A percentile compares a stretch with the other conserved stretches of the same genome.
These are phyloP conservation scores for Letharia columbiana DNA, from an alignment of 495 filamentous ascomycete genomes.

Conservation along the genomic window DNA sequence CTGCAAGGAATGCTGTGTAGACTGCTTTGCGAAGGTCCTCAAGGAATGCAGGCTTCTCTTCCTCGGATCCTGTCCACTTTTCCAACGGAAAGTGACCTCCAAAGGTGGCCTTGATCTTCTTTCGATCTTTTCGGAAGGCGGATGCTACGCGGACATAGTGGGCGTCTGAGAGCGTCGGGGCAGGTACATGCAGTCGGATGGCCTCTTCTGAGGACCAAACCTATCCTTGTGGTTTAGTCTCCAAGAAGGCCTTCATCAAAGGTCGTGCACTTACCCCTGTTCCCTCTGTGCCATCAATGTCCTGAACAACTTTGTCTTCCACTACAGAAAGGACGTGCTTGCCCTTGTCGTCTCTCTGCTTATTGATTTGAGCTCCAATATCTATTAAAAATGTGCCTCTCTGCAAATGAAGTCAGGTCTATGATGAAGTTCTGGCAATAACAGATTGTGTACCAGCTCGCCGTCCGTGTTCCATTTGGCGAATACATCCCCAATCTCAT, in stretches of 20 bases:
- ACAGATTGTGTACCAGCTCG: constrained; percentile 32
- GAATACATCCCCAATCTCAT: constrained; percentile 55
- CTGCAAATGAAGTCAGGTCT: too few relatives aligned
- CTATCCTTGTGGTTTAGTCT: neutral
- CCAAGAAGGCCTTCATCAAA: neutral
- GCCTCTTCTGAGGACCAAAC: constrained; percentile 47
- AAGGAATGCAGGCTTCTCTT: constrained; percentile 43
- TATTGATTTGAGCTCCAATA: constrained; percentile 58
- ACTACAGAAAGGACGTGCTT: constrained; percentile 55
- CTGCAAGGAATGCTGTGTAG: constrained; percentile 54
- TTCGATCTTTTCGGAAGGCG: constrained; percentile 49
- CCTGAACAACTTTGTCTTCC: constrained; percentile 70
- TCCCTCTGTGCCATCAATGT: constrained; percentile 58
- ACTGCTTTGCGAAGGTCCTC: constrained; percentile 53
- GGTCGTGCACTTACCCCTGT: constrained; percentile 50
- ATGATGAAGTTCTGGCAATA: too few relatives aligned
- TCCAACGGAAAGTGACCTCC: constrained; percentile 34
- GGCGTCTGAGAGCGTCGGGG: constrained; percentile 54
- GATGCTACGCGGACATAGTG: constrained; percentile 61
- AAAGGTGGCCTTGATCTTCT: constrained; percentile 35
- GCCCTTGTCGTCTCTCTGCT: constrained; percentile 37
- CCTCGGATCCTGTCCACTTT: constrained; percentile 34
- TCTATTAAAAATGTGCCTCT: constrained; percentile 52
- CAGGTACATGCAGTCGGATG: constrained; percentile 51
- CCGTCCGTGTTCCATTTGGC: constrained; percentile 51